Conservation (phyloP, 768 basidiomycete genomes). For the Mycena vitilis region DNA sequence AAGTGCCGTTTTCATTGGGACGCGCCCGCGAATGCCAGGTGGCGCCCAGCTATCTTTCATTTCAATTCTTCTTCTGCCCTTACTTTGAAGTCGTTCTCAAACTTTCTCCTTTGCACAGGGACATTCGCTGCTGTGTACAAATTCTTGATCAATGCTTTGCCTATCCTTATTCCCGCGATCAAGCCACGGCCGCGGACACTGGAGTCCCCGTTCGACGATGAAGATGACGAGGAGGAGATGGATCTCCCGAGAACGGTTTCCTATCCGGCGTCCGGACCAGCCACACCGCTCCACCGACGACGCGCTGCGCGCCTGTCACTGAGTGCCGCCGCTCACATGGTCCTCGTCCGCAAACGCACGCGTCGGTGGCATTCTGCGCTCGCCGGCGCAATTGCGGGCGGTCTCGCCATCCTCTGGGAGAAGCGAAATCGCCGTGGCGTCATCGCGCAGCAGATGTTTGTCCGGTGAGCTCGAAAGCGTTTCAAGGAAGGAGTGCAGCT, state of each 20-base stretch:
- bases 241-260: slow-evolving; percentile 20
- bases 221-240: slow-evolving; percentile 57
- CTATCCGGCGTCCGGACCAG: slow-evolving; percentile 22
- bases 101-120: slow-evolving; percentile 58
- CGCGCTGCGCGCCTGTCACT: slow-evolving; percentile 68
- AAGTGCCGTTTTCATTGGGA: no score
- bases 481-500: not conserved
- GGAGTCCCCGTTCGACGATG: slow-evolving; percentile 43
- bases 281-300: slow-evolving; percentile 29
- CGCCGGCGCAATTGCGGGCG: slow-evolving; percentile 84
- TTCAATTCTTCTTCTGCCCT: not conserved
- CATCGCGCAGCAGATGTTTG: slow-evolving; percentile 92
- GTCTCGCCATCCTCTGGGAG: slow-evolving; percentile 82
- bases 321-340: slow-evolving; percentile 71
- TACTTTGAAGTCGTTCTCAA: slow-evolving; percentile 40
- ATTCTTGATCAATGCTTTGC: slow-evolving; percentile 80
- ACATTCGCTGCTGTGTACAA: slow-evolving; percentile 85
- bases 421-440: slow-evolving; percentile 69
- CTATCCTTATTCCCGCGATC: slow-evolving; percentile 70
- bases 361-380: slow-evolving; percentile 83
- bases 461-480: slow-evolving; percentile 66
- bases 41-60: not conserved
- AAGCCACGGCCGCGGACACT: slow-evolving; percentile 67
- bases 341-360: slow-evolving; percentile 74
- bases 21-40: no score